Conservation (phyloP, 1,284 basidiomycete species). For the Malassezia globosa region DNA sequence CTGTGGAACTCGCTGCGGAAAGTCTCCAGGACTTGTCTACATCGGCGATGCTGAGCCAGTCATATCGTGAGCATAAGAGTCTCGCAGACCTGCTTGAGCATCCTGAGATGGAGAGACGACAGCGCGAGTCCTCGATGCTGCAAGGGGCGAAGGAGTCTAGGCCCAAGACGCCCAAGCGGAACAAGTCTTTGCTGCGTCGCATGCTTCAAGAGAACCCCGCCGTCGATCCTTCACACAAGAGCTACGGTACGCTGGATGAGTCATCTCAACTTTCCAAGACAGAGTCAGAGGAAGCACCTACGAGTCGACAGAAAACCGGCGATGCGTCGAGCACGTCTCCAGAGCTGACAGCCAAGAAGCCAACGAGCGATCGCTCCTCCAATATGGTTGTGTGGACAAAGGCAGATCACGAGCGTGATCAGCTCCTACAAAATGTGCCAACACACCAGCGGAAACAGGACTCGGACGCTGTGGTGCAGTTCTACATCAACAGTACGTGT, state of each 20-base stretch:
- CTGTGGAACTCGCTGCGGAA: slow-evolving; percentile 2
- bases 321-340: background rate
- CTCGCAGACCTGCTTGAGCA: slow-evolving; percentile 4
- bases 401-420: slow-evolving; percentile 31
- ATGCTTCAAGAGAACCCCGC: slow-evolving; percentile 8
- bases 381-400: slow-evolving; percentile 17
- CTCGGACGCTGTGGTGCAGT: slow-evolving; percentile 28
- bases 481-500: slow-evolving; percentile 34
- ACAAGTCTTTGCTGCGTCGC: background rate
- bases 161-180: background rate
- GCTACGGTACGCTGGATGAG: too few species aligned
- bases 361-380: background rate
- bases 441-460: slow-evolving; percentile 34
- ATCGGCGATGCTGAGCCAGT: background rate
- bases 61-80: background rate
- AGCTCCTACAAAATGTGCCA: slow-evolving; percentile 39
- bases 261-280: too few species aligned
- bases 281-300: background rate
- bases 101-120: background rate
- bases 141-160: background rate
- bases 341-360: background rate
- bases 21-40: slow-evolving; percentile 6
- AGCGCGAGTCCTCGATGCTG: background rate
- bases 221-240: too few species aligned
- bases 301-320: background rate